phyloP scores from a whole-genome alignment of 371 early-diverging fungal genomes.

The Coemansia sp. region DNA sequence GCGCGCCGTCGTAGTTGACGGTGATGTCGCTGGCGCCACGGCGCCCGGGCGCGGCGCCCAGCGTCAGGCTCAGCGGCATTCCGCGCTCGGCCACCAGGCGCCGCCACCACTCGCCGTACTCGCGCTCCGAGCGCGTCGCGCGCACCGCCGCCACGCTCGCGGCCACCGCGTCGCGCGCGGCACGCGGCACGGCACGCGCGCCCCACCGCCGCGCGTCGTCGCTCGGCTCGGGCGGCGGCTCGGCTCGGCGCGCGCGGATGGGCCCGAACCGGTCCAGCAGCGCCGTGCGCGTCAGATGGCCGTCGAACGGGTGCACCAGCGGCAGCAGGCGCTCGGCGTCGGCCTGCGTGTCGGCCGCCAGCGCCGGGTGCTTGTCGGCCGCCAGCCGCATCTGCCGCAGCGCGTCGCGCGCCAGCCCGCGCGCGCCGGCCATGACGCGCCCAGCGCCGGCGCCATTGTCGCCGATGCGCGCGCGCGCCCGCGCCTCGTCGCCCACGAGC shows the following conservation, averaged over 20 bases:
- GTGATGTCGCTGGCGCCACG: slow-evolving; percentile 25
- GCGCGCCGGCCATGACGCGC: not conserved
- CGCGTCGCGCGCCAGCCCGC: slow-evolving; percentile 38
- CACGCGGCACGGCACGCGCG: slow-evolving; percentile 18
- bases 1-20: slow-evolving; percentile 19
- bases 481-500: slow-evolving; percentile 39
- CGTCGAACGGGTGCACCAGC: slow-evolving; percentile 46
- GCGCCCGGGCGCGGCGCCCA: slow-evolving; percentile 12
- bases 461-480: slow-evolving; percentile 17
- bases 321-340: slow-evolving; percentile 20
- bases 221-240: not conserved
- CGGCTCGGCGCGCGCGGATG: slow-evolving; percentile 11
- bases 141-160: slow-evolving; percentile 22
- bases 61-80: slow-evolving; percentile 42
- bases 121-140: slow-evolving; percentile 38
- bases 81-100: slow-evolving; percentile 35
- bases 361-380: slow-evolving; percentile 27
- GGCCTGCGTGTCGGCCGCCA: slow-evolving; percentile 12
- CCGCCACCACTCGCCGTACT: slow-evolving; percentile 49
- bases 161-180: slow-evolving; percentile 22
- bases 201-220: not conserved
- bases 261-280: slow-evolving; percentile 36
- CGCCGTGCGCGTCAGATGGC: slow-evolving; percentile 34
- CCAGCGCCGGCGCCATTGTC: not conserved
- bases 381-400: slow-evolving; percentile 30